Evolutionary conservation across 495 filamentous ascomycete species (phyloP).

Genomic region (Cenococcum geophilum): DNA sequence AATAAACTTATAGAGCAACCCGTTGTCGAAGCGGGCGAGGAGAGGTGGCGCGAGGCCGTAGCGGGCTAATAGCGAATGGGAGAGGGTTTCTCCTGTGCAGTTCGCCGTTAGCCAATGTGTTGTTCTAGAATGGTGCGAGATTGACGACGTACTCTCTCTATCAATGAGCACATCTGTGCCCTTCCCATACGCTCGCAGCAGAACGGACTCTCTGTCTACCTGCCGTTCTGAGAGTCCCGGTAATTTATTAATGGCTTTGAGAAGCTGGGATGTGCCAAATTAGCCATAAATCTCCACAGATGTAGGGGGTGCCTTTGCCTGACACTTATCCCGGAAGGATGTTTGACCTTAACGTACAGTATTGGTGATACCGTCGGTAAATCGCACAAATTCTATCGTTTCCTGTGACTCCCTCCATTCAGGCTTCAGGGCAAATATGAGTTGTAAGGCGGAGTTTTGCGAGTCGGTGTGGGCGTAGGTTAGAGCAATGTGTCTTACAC

Average conservation of each 20-base stretch:
- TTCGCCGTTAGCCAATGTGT: background rate
- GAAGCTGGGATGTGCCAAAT: slow-evolving; percentile 47
- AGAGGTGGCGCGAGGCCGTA: slow-evolving; percentile 77
- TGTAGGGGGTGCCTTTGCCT: background rate
- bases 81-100: slow-evolving; percentile 56
- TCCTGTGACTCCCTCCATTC: slow-evolving; percentile 72
- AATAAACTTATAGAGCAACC: slow-evolving; percentile 89
- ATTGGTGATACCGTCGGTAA: slow-evolving; percentile 98
- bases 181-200: slow-evolving; percentile 90
- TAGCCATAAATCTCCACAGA: background rate
- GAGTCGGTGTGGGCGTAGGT: slow-evolving; percentile 71
- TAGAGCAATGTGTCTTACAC: slow-evolving; percentile 58
- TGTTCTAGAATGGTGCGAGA: background rate
- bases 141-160: slow-evolving; percentile 66
- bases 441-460: slow-evolving; percentile 64
- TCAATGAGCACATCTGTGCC: slow-evolving; percentile 95
- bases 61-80: slow-evolving; percentile 69
- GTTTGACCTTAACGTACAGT: slow-evolving; percentile 52
- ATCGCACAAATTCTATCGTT: slow-evolving; percentile 79
- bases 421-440: slow-evolving; percentile 74
- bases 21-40: slow-evolving; percentile 90
- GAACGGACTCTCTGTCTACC: slow-evolving; percentile 77
- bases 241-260: slow-evolving; percentile 79
- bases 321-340: background rate
- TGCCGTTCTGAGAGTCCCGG: slow-evolving; percentile 69